These are phyloP conservation scores for Pythium monospermum DNA, from an alignment of 352 stramenopile species.

Conservation along the genomic window DNA sequence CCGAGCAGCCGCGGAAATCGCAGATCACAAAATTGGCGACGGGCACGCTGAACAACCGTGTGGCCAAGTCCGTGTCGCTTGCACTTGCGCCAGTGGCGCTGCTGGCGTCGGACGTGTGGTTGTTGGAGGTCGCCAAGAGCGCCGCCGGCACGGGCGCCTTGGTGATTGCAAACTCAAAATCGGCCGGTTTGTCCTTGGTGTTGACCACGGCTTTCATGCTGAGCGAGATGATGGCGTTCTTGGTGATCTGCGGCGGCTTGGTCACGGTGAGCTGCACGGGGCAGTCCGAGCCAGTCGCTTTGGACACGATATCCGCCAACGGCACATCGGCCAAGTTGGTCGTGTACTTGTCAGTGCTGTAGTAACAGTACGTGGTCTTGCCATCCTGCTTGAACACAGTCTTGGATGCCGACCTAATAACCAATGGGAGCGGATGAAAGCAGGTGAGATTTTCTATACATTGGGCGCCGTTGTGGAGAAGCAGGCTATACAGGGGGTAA, in stretches of 20 bases:
- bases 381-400: constrained; percentile 68
- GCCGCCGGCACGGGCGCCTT: constrained; percentile 36
- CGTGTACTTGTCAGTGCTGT: constrained; percentile 58
- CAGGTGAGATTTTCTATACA: no score
- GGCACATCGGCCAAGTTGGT: constrained; percentile 31
- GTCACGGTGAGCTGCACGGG: constrained; percentile 66
- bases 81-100: not conserved
- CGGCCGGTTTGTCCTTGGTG: constrained; percentile 28
- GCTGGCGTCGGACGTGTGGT: constrained; percentile 11
- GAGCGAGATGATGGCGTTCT: constrained; percentile 46
- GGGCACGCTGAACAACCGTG: constrained; percentile 41
- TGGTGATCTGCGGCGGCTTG: constrained; percentile 38
- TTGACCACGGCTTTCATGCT: constrained; percentile 64
- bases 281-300: constrained; percentile 37
- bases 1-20: constrained; percentile 67
- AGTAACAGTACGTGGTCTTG: constrained; percentile 82
- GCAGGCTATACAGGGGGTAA: no score
- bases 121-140: constrained; percentile 15
- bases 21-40: constrained; percentile 74
- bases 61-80: not conserved
- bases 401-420: no score
- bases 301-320: constrained; percentile 33
- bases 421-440: no score
- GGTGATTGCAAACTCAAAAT: constrained; percentile 59
- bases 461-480: no score